These are phyloP conservation scores for Cladophialophora psammophila DNA, from an alignment of 2,329 filamentous ascomycete genomes.

Conservation along the genomic window DNA sequence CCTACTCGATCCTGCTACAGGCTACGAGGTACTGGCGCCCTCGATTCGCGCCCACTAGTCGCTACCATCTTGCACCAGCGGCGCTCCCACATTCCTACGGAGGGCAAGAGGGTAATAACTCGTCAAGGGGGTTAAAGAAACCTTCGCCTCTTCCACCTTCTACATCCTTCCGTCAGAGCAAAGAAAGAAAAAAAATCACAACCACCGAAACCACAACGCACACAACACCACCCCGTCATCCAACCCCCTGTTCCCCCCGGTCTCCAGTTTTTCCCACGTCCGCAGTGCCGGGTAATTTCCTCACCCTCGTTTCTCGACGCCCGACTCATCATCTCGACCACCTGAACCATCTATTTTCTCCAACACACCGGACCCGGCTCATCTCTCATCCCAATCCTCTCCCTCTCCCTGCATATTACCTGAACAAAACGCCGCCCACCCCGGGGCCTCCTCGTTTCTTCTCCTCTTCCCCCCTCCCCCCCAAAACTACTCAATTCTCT, in stretches of 20 bases:
- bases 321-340: conserved; percentile 14
- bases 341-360: conserved; percentile 19
- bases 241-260: conserved; percentile 35
- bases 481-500: conserved; percentile 30
- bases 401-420: conserved; percentile 16
- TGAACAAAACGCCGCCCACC: conserved; percentile 26
- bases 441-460: conserved; percentile 28
- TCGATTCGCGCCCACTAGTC: background rate
- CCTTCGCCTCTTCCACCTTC: conserved; percentile 17
- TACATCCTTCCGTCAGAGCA: conserved; percentile 25
- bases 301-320: conserved; percentile 16
- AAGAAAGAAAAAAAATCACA: conserved; percentile 22
- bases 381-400: conserved; percentile 26
- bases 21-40: conserved; percentile 10
- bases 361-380: conserved; percentile 23
- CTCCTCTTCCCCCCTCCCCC: conserved; percentile 17
- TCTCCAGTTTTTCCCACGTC: conserved; percentile 35
- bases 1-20: background rate
- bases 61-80: background rate
- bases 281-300: conserved; percentile 37
- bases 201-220: background rate
- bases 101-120: conserved; percentile 1
- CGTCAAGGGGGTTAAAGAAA: conserved; percentile 5
- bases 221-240: conserved; percentile 14
- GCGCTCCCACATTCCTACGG: conserved; percentile 14